Evolutionary conservation across 768 basidiomycete genomes (phyloP).

Genomic region (Rhodocollybia butyracea): DNA sequence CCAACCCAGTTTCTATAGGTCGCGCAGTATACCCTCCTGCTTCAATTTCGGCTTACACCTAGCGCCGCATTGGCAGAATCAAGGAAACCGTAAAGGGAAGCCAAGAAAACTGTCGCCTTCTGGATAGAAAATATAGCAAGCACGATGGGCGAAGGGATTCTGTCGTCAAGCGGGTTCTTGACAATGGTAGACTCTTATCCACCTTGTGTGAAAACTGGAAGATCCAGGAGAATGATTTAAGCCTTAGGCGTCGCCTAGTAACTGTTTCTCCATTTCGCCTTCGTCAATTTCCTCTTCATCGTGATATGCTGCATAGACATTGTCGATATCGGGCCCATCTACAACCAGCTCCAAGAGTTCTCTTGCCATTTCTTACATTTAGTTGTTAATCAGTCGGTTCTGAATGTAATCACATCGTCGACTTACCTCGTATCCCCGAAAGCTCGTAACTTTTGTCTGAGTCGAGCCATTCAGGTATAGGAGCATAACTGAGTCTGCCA

Average conservation of each 20-base stretch:
- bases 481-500: conserved; percentile 70
- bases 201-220: no score
- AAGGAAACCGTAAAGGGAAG: no score
- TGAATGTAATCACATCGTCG: background rate
- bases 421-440: conserved; percentile 46
- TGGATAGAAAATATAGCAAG: no score
- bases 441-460: conserved; percentile 35
- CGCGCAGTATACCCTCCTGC: no score
- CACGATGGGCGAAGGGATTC: no score
- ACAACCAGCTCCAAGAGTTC: conserved; percentile 65
- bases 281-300: conserved; percentile 46
- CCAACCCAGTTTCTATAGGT: no score
- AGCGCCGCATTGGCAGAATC: no score
- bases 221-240: background rate
- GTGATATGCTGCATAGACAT: conserved; percentile 61
- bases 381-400: conserved; percentile 4
- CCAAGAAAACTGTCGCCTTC: no score
- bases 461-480: conserved; percentile 59
- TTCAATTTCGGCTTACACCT: no score
- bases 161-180: no score
- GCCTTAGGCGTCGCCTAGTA: conserved; percentile 29
- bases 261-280: conserved; percentile 55
- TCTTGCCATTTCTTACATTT: conserved; percentile 49
- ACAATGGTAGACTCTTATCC: no score
- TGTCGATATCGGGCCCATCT: conserved; percentile 69